Conservation (phyloP, 208 protist species). For the Phytomonas francai region DNA sequence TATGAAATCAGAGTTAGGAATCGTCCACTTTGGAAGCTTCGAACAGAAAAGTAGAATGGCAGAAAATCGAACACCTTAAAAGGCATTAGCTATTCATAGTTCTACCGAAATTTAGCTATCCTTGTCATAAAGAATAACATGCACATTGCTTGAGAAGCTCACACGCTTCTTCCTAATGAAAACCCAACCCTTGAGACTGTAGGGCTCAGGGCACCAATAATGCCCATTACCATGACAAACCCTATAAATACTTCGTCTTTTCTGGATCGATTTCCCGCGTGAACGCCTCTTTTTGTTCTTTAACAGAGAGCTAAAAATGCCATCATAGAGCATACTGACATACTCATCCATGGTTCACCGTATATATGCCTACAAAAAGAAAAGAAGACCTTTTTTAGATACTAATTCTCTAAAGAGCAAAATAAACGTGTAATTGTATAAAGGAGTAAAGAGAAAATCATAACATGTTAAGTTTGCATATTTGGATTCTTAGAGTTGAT, state of each 20-base stretch:
- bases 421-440: slow-evolving; percentile 6
- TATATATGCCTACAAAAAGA: neutral
- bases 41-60: neutral
- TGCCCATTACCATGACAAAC: neutral
- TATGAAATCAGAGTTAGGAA: neutral
- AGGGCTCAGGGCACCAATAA: slow-evolving; percentile 1
- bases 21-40: neutral
- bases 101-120: neutral
- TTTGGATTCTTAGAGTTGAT: too few relatives aligned
- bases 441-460: neutral
- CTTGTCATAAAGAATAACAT: neutral
- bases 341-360: too few relatives aligned
- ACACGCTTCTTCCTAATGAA: neutral
- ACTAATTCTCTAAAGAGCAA: neutral
- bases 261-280: neutral
- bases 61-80: neutral
- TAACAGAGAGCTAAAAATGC: too few relatives aligned
- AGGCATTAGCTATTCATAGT: neutral
- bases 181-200: neutral
- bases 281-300: too few relatives aligned
- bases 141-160: slow-evolving; percentile 2
- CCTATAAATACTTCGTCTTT: slow-evolving; percentile 4
- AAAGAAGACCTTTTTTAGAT: neutral
- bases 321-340: too few relatives aligned
- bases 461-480: slow-evolving; percentile 4